Evolutionary conservation across 2,329 filamentous ascomycete species (phyloP).

Genomic region (Colletotrichum theobromicola): DNA sequence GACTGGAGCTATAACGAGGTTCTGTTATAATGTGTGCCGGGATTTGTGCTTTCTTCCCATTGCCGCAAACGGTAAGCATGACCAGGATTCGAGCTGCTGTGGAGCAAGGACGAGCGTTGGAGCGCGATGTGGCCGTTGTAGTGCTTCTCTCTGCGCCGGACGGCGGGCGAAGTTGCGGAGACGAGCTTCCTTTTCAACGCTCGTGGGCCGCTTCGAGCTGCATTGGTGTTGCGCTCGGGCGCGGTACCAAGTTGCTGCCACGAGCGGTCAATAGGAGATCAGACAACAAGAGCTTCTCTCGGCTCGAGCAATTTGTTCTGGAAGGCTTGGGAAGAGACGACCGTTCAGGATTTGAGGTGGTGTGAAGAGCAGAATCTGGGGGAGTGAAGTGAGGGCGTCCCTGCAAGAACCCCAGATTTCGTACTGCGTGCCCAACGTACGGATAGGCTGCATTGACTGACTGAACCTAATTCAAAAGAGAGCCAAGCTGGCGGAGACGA

Average conservation of each 20-base stretch:
- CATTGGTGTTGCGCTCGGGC: background rate
- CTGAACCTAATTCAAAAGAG: background rate
- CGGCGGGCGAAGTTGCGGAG: background rate
- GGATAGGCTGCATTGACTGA: background rate
- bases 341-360: background rate
- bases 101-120: background rate
- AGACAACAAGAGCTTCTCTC: background rate
- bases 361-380: background rate
- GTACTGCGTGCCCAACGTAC: background rate
- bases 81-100: background rate
- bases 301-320: background rate
- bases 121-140: background rate
- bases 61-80: background rate
- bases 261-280: background rate
- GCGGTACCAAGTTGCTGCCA: background rate
- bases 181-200: background rate
- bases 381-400: background rate
- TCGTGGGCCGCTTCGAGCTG: background rate
- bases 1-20: background rate
- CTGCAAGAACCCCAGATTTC: constrained; percentile 4
- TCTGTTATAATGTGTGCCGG: background rate
- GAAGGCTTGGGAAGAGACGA: background rate
- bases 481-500: background rate
- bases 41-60: background rate
- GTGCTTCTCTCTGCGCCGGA: background rate